Evolutionary conservation across 1,284 basidiomycete species (phyloP).

Genomic region (Leccinum ponderosum): DNA sequence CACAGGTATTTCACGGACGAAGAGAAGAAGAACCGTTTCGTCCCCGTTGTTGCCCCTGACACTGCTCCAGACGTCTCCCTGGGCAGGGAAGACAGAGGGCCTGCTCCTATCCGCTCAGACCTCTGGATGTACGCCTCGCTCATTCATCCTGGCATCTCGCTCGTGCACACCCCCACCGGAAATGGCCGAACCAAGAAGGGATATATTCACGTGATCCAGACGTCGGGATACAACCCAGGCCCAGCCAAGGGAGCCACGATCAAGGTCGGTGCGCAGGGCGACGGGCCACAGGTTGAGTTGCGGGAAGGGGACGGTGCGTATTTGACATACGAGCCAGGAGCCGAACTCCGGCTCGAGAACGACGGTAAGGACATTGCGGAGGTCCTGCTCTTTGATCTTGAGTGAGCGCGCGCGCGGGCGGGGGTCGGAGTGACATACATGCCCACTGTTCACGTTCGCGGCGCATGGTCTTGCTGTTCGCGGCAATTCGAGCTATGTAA

Average conservation of each 20-base stretch:
- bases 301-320: conserved; percentile 78
- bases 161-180: conserved; percentile 52
- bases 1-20: conserved; percentile 73
- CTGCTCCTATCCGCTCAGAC: conserved; percentile 70
- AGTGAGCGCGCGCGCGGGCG: conserved; percentile 33
- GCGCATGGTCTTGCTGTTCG: background rate
- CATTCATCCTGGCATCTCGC: conserved; percentile 51
- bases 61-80: conserved; percentile 53
- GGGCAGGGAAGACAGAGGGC: conserved; percentile 66
- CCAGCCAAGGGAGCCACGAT: conserved; percentile 51
- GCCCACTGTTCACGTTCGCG: background rate
- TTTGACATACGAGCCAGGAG: conserved; percentile 46
- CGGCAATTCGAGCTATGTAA: background rate
- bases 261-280: conserved; percentile 44
- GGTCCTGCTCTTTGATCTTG: conserved; percentile 74
- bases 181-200: conserved; percentile 43
- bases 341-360: conserved; percentile 57
- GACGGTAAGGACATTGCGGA: conserved; percentile 61
- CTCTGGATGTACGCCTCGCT: conserved; percentile 68
- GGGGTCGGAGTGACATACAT: background rate
- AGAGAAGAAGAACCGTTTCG: conserved; percentile 76
- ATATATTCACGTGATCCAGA: conserved; percentile 75
- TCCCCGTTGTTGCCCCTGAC: conserved; percentile 71
- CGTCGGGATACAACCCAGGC: conserved; percentile 69
- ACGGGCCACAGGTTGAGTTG: conserved; percentile 37